phyloP scores from a whole-genome alignment of 352 stramenopile species.

The Phytophthora europaea region DNA sequence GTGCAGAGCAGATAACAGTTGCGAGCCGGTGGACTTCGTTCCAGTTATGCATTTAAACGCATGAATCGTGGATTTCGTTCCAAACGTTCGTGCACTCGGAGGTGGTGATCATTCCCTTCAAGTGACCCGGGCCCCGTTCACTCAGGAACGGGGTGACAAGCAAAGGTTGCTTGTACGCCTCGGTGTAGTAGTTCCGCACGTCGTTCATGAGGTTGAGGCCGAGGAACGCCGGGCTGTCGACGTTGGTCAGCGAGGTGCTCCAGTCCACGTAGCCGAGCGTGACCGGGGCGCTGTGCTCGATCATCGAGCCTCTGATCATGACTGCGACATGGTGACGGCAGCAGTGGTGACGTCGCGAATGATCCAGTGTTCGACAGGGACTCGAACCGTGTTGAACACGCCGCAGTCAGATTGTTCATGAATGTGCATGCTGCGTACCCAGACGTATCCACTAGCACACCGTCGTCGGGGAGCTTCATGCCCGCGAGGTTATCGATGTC shows the following conservation, averaged over 20 bases:
- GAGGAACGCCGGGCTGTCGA: slow-evolving; percentile 54
- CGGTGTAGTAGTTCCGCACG: slow-evolving; percentile 51
- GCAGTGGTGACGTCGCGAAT: slow-evolving; percentile 28
- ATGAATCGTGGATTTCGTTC: slow-evolving; percentile 53
- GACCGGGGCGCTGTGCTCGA: slow-evolving; percentile 50
- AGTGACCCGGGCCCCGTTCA: slow-evolving; percentile 38
- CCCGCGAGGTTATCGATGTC: slow-evolving; percentile 43
- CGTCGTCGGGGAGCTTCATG: slow-evolving; percentile 18
- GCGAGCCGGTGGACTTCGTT: no score
- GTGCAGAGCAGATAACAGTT: no score
- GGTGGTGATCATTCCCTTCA: slow-evolving; percentile 40
- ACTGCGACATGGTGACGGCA: slow-evolving; percentile 57
- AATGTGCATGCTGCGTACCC: slow-evolving; percentile 34
- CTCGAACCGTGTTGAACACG: slow-evolving; percentile 54
- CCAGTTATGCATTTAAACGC: no score
- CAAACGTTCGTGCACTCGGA: slow-evolving; percentile 64
- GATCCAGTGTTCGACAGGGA: slow-evolving; percentile 56
- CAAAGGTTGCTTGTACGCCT: slow-evolving; percentile 52
- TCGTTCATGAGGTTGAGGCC: slow-evolving; percentile 73
- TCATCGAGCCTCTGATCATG: slow-evolving; percentile 59
- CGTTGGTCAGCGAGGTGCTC: slow-evolving; percentile 31
- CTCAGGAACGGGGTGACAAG: slow-evolving; percentile 48
- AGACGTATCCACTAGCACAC: slow-evolving; percentile 9
- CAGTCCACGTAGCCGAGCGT: slow-evolving; percentile 26
- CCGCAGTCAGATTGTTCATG: slow-evolving; percentile 25